Conservation (phyloP, 2,329 filamentous ascomycete genomes). For the Aspergillus japonicus region DNA sequence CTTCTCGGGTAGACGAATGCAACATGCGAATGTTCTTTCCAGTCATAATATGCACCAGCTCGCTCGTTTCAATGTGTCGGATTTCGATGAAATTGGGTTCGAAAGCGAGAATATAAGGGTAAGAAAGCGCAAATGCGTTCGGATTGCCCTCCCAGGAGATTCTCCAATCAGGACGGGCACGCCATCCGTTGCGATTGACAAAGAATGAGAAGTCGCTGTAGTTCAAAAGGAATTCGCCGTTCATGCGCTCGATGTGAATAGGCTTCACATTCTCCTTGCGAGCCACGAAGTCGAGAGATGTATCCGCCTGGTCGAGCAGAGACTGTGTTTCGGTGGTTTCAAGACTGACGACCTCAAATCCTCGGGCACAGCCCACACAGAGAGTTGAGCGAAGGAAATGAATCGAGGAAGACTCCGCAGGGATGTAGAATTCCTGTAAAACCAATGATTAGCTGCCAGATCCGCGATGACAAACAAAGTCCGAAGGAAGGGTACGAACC, state of each 20-base stretch:
- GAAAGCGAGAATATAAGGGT: conserved; percentile 95
- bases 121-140: conserved; percentile 87
- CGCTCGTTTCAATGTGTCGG: conserved; percentile 88
- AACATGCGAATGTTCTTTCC: conserved; percentile 97
- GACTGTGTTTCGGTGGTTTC: conserved; percentile 98
- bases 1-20: conserved; percentile 95
- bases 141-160: conserved; percentile 97
- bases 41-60: conserved; percentile 88
- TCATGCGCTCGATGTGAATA: conserved; percentile 95
- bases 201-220: conserved; percentile 99
- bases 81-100: conserved; percentile 98
- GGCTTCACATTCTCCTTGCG: conserved; percentile 90
- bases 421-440: conserved; percentile 86
- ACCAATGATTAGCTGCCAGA: conserved; percentile 15
- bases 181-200: conserved; percentile 97
- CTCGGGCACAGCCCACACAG: conserved; percentile 90
- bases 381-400: conserved; percentile 97
- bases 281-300: conserved; percentile 93
- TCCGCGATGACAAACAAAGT: not conserved
- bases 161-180: conserved; percentile 91
- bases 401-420: conserved; percentile 95
- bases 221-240: conserved; percentile 94
- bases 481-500: conserved; percentile 35
- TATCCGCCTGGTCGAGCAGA: conserved; percentile 94
- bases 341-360: conserved; percentile 94